phyloP scores from a whole-genome alignment of 495 filamentous ascomycete species.

The Penicillium herquei region DNA sequence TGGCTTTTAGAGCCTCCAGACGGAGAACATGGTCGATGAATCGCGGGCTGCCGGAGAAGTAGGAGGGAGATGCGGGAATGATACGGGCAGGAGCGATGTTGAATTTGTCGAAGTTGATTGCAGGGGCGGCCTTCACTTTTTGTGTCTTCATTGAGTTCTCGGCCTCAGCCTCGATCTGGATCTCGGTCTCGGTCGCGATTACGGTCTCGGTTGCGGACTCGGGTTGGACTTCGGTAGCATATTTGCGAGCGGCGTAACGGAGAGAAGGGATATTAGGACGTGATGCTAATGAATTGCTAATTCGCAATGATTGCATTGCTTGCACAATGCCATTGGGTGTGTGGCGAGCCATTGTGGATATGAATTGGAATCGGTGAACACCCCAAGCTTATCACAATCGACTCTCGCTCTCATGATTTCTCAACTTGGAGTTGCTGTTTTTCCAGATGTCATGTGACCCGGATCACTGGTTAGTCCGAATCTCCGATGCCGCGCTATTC shows the following conservation, averaged over 20 bases:
- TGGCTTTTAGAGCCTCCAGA: constrained; percentile 66
- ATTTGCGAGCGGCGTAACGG: constrained; percentile 22
- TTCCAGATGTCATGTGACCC: constrained; percentile 27
- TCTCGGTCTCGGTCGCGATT: constrained; percentile 15
- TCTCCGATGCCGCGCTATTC: constrained; percentile 27
- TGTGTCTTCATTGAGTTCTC: not conserved
- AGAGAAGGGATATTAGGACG: constrained; percentile 9
- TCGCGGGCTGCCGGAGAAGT: constrained; percentile 81
- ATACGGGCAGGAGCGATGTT: constrained; percentile 56
- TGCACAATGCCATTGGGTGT: constrained; percentile 37
- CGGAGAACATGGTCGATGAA: constrained; percentile 84
- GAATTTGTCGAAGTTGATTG: constrained; percentile 43
- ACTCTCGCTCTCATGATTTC: no score
- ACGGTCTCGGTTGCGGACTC: constrained; percentile 18
- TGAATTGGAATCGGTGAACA: not conserved
- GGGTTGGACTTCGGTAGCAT: constrained; percentile 11
- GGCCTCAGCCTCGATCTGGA: not conserved
- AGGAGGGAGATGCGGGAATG: constrained; percentile 81
- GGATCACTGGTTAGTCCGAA: constrained; percentile 33
- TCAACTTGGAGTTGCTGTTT: constrained; percentile 12
- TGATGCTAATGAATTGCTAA: constrained; percentile 18
- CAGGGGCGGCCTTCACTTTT: constrained; percentile 37
- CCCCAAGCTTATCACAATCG: no score
- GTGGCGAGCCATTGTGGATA: constrained; percentile 34
- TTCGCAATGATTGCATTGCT: constrained; percentile 39